Conservation (phyloP, 345 rosid genomes). For the Brassica incana region DNA sequence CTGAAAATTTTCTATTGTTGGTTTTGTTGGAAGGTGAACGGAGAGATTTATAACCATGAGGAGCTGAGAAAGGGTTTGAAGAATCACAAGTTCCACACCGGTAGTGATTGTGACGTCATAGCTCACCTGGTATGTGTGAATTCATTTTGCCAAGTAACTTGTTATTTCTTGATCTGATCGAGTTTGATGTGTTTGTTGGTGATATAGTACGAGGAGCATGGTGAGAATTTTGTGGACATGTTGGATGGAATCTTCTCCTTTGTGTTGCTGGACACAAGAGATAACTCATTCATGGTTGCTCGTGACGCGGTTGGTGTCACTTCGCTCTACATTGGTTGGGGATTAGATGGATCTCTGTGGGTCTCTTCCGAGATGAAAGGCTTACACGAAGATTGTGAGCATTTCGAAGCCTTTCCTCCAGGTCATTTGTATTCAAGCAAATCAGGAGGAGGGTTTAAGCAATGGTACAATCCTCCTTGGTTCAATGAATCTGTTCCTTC, state of each 20-base stretch:
- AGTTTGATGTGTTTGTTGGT: neutral
- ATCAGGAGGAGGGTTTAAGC: constrained; percentile 59
- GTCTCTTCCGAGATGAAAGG: constrained; percentile 88
- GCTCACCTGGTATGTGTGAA: constrained; percentile 71
- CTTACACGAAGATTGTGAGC: constrained; percentile 85
- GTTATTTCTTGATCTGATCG: neutral
- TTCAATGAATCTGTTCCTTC: constrained; percentile 69
- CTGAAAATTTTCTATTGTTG: neutral
- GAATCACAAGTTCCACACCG: constrained; percentile 77
- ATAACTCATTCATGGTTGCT: constrained; percentile 81
- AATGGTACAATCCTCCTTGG: constrained; percentile 96
- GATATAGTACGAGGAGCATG: constrained; percentile 79
- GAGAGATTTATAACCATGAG: constrained; percentile 96
- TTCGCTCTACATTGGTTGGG: constrained; percentile 94
- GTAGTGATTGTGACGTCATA: constrained; percentile 94
- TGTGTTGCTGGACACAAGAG: constrained; percentile 80
- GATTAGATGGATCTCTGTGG: constrained; percentile 89
- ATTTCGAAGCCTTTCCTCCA: constrained; percentile 82
- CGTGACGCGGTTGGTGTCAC: constrained; percentile 97
- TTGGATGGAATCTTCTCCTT: constrained; percentile 94
- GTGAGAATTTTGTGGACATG: constrained; percentile 80
- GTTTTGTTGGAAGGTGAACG: constrained; percentile 60
- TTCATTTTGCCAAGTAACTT: neutral
- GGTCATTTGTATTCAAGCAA: constrained; percentile 95
- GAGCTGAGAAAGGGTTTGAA: constrained; percentile 60